A percentile compares a stretch with the other conserved stretches of the same genome.
Evolutionary conservation across 495 filamentous ascomycete species (phyloP).

Genomic region (Annulohypoxylon stygium): DNA sequence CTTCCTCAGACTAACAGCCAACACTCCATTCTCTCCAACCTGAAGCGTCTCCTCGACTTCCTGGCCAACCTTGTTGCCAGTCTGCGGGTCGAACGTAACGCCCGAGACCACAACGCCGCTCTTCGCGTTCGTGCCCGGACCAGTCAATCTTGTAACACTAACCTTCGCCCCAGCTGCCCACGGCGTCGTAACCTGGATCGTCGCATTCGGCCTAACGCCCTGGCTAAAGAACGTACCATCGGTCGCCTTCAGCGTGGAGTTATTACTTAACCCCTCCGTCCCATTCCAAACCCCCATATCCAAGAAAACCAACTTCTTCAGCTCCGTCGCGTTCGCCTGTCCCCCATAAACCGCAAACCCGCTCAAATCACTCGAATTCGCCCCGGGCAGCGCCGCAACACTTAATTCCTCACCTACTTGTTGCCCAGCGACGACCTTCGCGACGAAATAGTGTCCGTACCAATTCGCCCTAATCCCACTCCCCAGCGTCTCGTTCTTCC

Average conservation of each 20-base stretch:
- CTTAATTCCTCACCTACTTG: background rate
- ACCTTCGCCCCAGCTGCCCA: constrained; percentile 33
- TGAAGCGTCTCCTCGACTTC: constrained; percentile 8
- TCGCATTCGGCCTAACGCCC: constrained; percentile 33
- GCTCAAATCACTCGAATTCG: constrained; percentile 46
- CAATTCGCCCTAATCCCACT: constrained; percentile 43
- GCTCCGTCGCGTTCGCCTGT: background rate
- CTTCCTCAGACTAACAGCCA: constrained; percentile 34
- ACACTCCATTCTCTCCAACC: constrained; percentile 33
- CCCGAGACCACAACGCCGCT: constrained; percentile 43
- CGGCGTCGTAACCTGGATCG: constrained; percentile 40
- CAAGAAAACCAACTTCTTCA: constrained; percentile 48
- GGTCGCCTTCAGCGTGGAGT: constrained; percentile 46
- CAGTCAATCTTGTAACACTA: constrained; percentile 36
- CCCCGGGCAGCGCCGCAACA: constrained; percentile 46
- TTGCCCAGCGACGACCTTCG: constrained; percentile 28
- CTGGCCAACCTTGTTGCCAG: constrained; percentile 39
- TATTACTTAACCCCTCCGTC: constrained; percentile 45
- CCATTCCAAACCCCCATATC: constrained; percentile 53
- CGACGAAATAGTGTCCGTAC: constrained; percentile 51
- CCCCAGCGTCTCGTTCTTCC: constrained; percentile 46
- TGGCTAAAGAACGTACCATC: constrained; percentile 43
- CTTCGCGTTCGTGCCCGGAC: constrained; percentile 51
- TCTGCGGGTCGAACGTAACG: constrained; percentile 40
- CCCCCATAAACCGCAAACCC: constrained; percentile 44